Percentiles rank a stretch among this genome's conserved stretches.
Conservation (phyloP, 1,284 basidiomycete species). For the Leucoagaricus sp. region DNA sequence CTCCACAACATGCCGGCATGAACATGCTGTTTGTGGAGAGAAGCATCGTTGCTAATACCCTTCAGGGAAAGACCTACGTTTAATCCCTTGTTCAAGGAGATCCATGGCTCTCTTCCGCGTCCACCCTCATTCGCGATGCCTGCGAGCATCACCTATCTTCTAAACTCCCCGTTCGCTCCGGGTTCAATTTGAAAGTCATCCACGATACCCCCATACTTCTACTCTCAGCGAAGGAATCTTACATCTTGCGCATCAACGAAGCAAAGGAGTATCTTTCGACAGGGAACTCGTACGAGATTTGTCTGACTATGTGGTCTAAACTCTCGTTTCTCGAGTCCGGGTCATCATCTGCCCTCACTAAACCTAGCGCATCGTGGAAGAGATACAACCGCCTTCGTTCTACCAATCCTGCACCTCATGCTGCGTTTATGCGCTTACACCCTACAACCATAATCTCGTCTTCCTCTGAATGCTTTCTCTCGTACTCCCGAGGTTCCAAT, state of each 20-base stretch:
- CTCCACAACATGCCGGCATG: slow-evolving; percentile 59
- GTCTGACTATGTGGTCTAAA: slow-evolving; percentile 62
- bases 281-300: slow-evolving; percentile 97
- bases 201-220: no score
- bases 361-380: slow-evolving; percentile 63
- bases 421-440: slow-evolving; percentile 78
- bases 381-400: slow-evolving; percentile 72
- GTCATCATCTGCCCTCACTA: no score
- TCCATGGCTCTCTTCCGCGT: no score
- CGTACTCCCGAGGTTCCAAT: slow-evolving; percentile 72
- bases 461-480: slow-evolving; percentile 93
- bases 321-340: no score
- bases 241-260: slow-evolving; percentile 72
- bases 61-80: no score
- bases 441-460: slow-evolving; percentile 73
- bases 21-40: slow-evolving; percentile 76
- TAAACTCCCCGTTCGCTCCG: no score
- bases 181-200: no score
- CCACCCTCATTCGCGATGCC: no score
- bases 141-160: no score
- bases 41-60: slow-evolving; percentile 72
- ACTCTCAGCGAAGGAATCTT: no score
- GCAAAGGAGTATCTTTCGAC: slow-evolving; percentile 79
- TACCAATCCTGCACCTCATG: slow-evolving; percentile 91
- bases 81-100: no score